A percentile compares a stretch with the other conserved stretches of the same genome.
These are phyloP conservation scores for Aspergillus biplanus DNA, from an alignment of 495 filamentous ascomycete genomes.

Conservation along the genomic window DNA sequence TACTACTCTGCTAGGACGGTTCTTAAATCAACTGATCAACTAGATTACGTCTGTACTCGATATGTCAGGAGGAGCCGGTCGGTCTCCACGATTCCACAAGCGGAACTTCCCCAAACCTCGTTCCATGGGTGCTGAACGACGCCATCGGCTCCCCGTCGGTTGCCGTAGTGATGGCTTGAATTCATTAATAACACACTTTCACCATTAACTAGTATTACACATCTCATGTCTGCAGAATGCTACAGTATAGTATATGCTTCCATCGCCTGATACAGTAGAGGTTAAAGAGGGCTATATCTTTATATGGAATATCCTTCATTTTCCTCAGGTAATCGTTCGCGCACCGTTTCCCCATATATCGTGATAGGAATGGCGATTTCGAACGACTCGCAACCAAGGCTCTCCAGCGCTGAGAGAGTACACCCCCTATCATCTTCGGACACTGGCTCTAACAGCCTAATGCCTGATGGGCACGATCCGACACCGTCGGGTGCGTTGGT, in stretches of 20 bases:
- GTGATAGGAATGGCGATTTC: conserved; percentile 82
- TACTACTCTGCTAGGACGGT: no score
- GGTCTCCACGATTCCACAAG: conserved; percentile 27
- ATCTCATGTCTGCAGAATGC: background rate
- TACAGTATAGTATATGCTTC: background rate
- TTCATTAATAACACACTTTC: background rate
- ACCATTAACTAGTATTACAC: conserved; percentile 6
- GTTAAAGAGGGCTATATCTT: background rate
- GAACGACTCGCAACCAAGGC: conserved; percentile 82
- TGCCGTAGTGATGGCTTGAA: conserved; percentile 4
- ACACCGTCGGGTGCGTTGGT: conserved; percentile 43
- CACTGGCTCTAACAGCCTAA: conserved; percentile 51
- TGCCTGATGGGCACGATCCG: conserved; percentile 39
- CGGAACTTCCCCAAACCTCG: conserved; percentile 20
- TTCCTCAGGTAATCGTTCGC: conserved; percentile 47
- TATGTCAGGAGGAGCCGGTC: background rate
- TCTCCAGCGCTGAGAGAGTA: conserved; percentile 72
- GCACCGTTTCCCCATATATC: conserved; percentile 74
- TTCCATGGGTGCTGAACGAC: conserved; percentile 28
- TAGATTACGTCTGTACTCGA: background rate
- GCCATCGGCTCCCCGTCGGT: conserved; percentile 8
- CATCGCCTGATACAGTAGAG: background rate
- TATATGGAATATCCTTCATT: conserved; percentile 52
- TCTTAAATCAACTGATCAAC: conserved; percentile 1
- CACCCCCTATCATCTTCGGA: conserved; percentile 76